These are phyloP conservation scores for Theobroma grandiflorum DNA, from an alignment of 441 rosid species.

Conservation along the genomic window DNA sequence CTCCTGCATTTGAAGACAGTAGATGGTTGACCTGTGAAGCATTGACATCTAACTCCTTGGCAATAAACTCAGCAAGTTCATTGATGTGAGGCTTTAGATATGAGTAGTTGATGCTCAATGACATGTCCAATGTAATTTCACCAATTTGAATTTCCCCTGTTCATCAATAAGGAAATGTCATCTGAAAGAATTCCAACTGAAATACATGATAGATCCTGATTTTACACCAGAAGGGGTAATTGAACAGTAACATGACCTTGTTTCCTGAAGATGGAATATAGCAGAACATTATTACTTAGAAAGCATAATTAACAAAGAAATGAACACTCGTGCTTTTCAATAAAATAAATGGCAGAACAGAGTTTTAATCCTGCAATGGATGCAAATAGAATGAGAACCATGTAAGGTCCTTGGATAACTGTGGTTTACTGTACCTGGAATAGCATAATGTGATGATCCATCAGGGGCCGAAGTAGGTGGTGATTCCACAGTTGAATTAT, in stretches of 20 bases:
- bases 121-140: slow-evolving; percentile 67
- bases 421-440: slow-evolving; percentile 54
- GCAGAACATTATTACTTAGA: background rate
- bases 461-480: slow-evolving; percentile 49
- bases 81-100: slow-evolving; percentile 59
- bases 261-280: slow-evolving; percentile 19
- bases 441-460: slow-evolving; percentile 35
- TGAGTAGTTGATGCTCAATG: slow-evolving; percentile 52
- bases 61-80: slow-evolving; percentile 55
- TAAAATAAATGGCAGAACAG: background rate
- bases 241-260: background rate
- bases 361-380: slow-evolving; percentile 4
- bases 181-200: slow-evolving; percentile 18
- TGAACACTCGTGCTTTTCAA: background rate
- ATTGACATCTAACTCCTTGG: slow-evolving; percentile 62
- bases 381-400: background rate
- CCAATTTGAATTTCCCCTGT: slow-evolving; percentile 60
- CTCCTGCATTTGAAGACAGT: slow-evolving; percentile 16
- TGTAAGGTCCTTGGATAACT: background rate
- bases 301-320: background rate
- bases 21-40: slow-evolving; percentile 64
- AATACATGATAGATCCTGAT: background rate
- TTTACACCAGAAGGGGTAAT: background rate
- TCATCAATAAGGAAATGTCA: slow-evolving; percentile 21
- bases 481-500: slow-evolving; percentile 39